Evolutionary conservation across 73 alveolate genomes (phyloP).

Genomic region (Paramecium primaurelia): DNA sequence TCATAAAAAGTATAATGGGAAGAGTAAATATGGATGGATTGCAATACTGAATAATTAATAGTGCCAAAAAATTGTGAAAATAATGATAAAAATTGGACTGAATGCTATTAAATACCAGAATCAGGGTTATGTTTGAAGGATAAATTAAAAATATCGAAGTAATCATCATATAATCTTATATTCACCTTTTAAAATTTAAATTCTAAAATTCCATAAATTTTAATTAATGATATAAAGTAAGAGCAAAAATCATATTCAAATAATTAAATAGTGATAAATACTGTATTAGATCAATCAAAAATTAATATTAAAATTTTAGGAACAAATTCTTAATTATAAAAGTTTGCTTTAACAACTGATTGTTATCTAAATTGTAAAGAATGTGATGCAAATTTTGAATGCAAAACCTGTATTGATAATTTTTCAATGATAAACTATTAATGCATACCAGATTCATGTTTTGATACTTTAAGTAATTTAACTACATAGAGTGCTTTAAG

Average conservation of each 20-base stretch:
- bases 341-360: neutral
- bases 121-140: neutral
- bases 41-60: neutral
- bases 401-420: neutral
- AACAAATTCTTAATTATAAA: neutral
- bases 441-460: neutral
- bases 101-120: neutral
- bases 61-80: neutral
- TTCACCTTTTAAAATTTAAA: neutral
- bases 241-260: neutral
- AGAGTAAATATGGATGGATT: neutral
- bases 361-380: neutral
- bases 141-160: neutral
- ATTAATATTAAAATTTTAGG: neutral
- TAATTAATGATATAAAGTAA: neutral
- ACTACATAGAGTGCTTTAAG: neutral
- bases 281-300: neutral
- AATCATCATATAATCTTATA: neutral
- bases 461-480: neutral
- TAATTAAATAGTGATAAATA: neutral
- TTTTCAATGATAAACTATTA: neutral
- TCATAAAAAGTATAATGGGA: neutral
- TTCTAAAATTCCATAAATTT: neutral
- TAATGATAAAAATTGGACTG: neutral
- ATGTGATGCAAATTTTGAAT: neutral